Base-by-base conservation (phyloP, 768 basidiomycete species). In the Mycena haematopus region DNA sequence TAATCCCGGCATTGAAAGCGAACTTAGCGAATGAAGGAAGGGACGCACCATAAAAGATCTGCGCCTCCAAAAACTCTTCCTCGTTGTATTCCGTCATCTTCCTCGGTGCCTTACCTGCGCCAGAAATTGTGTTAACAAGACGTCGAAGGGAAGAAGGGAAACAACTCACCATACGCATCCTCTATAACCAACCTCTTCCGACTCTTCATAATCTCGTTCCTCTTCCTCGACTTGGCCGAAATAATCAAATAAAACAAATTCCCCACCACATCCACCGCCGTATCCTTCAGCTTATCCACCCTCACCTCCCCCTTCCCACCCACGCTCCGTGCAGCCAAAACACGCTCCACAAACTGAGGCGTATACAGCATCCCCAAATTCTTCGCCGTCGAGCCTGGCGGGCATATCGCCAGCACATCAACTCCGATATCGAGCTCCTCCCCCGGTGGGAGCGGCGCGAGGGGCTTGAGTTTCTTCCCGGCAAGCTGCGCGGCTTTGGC, bases 181-280 rank as follows among this genome's bases (percentile, higher is more conserved):
- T 67, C 66, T 11, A 67, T 25, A 3, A 29, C 61, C 9, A 75
- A 36, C 56, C 51, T 65, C 61, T 74, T 74, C 38, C 76, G 70
- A 55, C 72, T 76, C 68, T 75, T 74, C 74, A 77, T 77, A 14
- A 76, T 69, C 33, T 63, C 71, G 19, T 66, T 74, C 47, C 76
- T 67, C 60, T 64, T 71, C 65, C 56, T 63, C 29, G 74, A 72
- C 67, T 74, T 74, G 27, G 76, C 75, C 19, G 70, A 69, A 52
- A 77, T 33, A 56, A 75, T 65, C 14, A 75, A 56, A 60, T 77
- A 73, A 52, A 66, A 70, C 22, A 77, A 54, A 24, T 52, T 40
- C 21, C 70, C 73, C 15, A 69, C 63, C 17, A 75, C 61, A 19
- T 75, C 70, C 49, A 66, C 62, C 6, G 71, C 64, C 9, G 49